These are phyloP conservation scores for Ceratocystis destructans DNA, from an alignment of 2,329 filamentous ascomycete species.

Conservation along the genomic window DNA sequence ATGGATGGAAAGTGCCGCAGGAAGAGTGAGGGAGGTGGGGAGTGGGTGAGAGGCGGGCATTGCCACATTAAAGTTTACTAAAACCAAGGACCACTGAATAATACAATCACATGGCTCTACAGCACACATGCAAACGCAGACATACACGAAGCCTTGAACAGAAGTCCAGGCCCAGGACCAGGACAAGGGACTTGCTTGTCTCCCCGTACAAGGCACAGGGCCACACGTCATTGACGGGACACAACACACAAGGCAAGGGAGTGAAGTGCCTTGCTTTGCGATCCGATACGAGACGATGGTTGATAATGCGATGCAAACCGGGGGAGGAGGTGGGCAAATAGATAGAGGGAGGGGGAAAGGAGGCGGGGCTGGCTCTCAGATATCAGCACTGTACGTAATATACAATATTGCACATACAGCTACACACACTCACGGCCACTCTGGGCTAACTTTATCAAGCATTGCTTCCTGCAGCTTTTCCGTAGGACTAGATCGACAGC, in stretches of 20 bases:
- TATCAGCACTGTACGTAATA: not conserved
- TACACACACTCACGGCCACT: no score
- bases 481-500: no score
- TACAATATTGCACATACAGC: no score
- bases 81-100: no score
- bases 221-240: slow-evolving; percentile 9
- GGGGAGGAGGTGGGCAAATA: not conserved
- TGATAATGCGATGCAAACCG: not conserved
- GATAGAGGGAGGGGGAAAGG: not conserved
- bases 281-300: not conserved
- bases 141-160: not conserved
- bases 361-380: not conserved
- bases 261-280: not conserved
- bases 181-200: not conserved
- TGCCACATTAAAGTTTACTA: no score
- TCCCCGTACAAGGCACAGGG: not conserved
- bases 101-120: no score
- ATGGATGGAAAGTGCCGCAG: no score
- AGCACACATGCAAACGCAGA: not conserved
- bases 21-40: no score
- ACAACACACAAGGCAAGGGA: slow-evolving; percentile 6
- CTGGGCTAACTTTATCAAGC: no score
- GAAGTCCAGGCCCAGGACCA: not conserved
- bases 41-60: no score
- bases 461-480: no score